Evolutionary conservation across 148 eudicot genomes (phyloP).

Genomic region (Tetragonia tetragonoides): DNA sequence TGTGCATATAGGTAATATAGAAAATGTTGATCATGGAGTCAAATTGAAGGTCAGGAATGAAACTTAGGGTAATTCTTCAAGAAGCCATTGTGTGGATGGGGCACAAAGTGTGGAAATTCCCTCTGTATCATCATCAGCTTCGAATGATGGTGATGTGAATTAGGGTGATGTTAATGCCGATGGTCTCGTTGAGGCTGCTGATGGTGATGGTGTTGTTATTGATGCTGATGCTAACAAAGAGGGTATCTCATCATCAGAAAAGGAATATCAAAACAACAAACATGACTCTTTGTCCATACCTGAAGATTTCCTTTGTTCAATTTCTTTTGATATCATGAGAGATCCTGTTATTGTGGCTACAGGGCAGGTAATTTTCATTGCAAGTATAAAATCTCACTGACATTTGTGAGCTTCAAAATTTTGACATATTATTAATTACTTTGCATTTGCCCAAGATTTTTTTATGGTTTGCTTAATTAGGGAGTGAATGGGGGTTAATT

Average conservation of each 20-base stretch:
- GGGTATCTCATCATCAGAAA: constrained; percentile 29
- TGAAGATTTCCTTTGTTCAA: constrained; percentile 80
- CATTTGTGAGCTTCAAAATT: background rate
- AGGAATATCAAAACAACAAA: constrained; percentile 45
- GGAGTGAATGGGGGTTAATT: too few species aligned
- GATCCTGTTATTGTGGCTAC: constrained; percentile 92
- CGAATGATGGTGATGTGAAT: too few species aligned
- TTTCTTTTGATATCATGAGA: constrained; percentile 87
- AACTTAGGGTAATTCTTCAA: constrained; percentile 30
- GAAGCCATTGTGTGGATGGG: constrained; percentile 22
- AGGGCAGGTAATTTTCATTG: constrained; percentile 62
- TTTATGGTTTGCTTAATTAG: background rate
- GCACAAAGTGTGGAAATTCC: constrained; percentile 29
- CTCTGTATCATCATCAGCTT: constrained; percentile 28
- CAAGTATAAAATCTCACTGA: background rate
- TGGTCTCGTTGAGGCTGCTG: background rate
- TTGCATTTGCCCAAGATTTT: background rate
- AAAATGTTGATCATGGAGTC: constrained; percentile 62
- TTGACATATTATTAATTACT: background rate
- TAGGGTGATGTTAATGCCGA: constrained; percentile 26
- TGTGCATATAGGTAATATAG: constrained; percentile 63
- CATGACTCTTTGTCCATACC: constrained; percentile 59
- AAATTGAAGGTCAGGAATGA: constrained; percentile 32
- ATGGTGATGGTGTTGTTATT: constrained; percentile 15
- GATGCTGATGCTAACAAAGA: constrained; percentile 18